A percentile compares a stretch with the other conserved stretches of the same genome.
Evolutionary conservation across 148 eudicot species (phyloP).

Genomic region (Rhododendron ovatum): DNA sequence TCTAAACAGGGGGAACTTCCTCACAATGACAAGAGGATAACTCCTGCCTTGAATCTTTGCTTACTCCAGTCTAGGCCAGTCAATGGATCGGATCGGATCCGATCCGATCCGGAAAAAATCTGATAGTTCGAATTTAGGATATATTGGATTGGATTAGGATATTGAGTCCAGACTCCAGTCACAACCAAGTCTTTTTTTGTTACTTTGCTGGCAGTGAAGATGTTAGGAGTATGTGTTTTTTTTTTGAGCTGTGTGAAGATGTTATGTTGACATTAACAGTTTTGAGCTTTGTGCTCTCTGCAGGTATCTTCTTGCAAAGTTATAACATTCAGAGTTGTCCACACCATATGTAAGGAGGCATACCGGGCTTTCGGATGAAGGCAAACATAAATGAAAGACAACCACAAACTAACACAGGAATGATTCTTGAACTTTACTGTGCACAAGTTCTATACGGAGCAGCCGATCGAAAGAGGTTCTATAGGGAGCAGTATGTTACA

Average conservation of each 20-base stretch:
- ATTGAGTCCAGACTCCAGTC: not conserved
- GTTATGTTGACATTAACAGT: not conserved
- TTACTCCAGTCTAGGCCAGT: not conserved
- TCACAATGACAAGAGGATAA: not conserved
- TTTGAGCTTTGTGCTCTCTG: not conserved
- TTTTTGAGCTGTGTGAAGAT: too few species aligned
- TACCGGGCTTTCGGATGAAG: not conserved
- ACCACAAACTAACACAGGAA: not conserved
- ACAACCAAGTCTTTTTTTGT: not conserved
- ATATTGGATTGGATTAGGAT: too few species aligned
- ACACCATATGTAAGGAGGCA: not conserved
- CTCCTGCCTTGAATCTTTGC: not conserved
- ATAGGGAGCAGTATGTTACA: not conserved
- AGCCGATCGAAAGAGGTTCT: not conserved
- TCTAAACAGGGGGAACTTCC: not conserved
- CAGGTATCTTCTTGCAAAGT: not conserved
- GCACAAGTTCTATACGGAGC: not conserved
- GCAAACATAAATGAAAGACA: not conserved
- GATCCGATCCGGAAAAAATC: not conserved
- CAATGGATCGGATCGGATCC: not conserved
- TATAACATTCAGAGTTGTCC: not conserved
- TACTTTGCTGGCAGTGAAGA: not conserved
- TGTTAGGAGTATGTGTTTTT: not conserved
- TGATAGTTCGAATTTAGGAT: not conserved
- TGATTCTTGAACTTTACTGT: constrained; percentile 1